Evolutionary conservation across 441 rosid species (phyloP).

Genomic region (Capsella rubella): DNA sequence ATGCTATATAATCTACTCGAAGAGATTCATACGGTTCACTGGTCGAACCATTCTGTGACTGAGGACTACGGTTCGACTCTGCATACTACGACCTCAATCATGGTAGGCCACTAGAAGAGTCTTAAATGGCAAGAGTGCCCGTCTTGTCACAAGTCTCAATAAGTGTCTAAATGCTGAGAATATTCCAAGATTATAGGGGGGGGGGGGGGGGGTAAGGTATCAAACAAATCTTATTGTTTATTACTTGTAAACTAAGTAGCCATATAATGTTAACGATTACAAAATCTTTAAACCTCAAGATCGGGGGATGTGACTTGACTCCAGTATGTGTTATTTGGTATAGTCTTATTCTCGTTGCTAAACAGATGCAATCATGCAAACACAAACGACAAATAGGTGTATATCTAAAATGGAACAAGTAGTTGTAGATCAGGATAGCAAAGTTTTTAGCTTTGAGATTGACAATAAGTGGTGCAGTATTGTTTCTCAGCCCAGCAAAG

Average conservation of each 20-base stretch:
- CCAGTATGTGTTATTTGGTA: not conserved
- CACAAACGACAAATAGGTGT: not conserved
- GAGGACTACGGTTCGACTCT: not conserved
- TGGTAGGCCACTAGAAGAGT: not conserved
- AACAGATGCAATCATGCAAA: slow-evolving; percentile 15
- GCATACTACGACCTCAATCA: not conserved
- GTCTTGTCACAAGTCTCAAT: not conserved
- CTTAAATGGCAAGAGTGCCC: not conserved
- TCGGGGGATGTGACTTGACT: not conserved
- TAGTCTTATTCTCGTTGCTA: not conserved
- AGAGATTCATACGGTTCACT: not conserved
- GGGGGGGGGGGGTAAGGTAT: too few relatives aligned
- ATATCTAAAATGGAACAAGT: slow-evolving; percentile 3
- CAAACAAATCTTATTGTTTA: not conserved
- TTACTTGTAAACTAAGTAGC: not conserved
- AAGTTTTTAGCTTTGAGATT: slow-evolving; percentile 5
- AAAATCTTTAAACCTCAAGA: slow-evolving; percentile 13
- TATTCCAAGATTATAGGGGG: too few relatives aligned
- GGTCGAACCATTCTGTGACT: not conserved
- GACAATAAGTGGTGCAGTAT: slow-evolving; percentile 17
- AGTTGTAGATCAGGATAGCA: not conserved
- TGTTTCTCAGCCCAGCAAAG: slow-evolving; percentile 20
- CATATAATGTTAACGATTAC: not conserved
- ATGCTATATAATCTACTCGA: too few relatives aligned
- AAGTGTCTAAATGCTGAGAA: not conserved